Evolutionary conservation across 768 basidiomycete species (phyloP), one percentile per base, ranked within the genome.

Genomic region (Termitomyces sp.): DNA sequence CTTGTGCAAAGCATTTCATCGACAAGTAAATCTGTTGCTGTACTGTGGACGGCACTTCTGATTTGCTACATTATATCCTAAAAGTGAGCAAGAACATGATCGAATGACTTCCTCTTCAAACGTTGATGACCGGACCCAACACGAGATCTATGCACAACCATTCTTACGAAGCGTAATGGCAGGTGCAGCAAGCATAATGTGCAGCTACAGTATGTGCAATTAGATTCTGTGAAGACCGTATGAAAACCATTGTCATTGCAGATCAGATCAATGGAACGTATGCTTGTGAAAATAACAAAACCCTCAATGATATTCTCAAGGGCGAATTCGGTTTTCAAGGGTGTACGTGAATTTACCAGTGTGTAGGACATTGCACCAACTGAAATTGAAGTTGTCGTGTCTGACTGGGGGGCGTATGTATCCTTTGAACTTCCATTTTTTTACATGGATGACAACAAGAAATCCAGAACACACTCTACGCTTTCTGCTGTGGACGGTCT

Each of bases 1-100:
- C 92, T 0, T 91, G 87, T 55, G 91, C 90, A 12, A 94, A 94
- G 68, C 92, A 94, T 69, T 82, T 79, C 54, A 79, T 92, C 58
- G 83, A 86, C 69, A 89, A 89, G 86, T 87, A 53, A 41, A 80
- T 73, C 3, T 2, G 3, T 1, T 17, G 26, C 31, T 53, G 17
- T 17, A 19, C 3, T 21, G 37, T 17, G n/a, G 19, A 26, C 1
- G 44, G 23, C 5, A 19, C 21, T 28, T 28, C 43, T 28, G 15
- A 26, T 57, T 9, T 21, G 14, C 21, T 30, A 3, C 9, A 2
- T 30, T 14, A 15, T 35, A 2, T 28, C 9, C 12, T 31, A 15
- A 12, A 55, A 88, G 84, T 64, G 87, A 89, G 67, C 87, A 89
- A 70, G 86, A 89, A 66, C 79, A 83, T 61, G 72, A 73, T 56